These are phyloP conservation scores for Xylaria cubensis DNA, from an alignment of 495 filamentous ascomycete genomes.

Conservation along the genomic window DNA sequence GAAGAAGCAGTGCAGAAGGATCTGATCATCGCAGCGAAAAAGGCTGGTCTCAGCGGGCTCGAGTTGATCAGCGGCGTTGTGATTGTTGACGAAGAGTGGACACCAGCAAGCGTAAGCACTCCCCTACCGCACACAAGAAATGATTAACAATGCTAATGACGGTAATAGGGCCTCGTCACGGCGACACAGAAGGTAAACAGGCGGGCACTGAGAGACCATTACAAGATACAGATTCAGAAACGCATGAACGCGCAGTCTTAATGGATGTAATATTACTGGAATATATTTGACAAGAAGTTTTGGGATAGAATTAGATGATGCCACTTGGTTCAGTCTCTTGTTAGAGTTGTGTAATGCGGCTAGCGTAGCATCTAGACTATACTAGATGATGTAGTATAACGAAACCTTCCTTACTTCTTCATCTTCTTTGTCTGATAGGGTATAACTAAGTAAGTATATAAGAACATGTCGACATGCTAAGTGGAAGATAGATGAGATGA, in stretches of 20 bases:
- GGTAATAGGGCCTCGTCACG: constrained; percentile 60
- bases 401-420: background rate
- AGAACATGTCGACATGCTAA: background rate
- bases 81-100: constrained; percentile 70
- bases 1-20: constrained; percentile 61
- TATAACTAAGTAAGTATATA: background rate
- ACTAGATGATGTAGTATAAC: background rate
- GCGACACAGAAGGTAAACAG: constrained; percentile 70
- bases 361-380: constrained; percentile 1
- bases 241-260: constrained; percentile 42
- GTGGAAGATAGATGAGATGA: background rate
- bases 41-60: constrained; percentile 58
- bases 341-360: constrained; percentile 8
- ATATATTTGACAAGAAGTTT: constrained; percentile 10
- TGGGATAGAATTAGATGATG: background rate
- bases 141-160: constrained; percentile 33
- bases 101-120: constrained; percentile 61
- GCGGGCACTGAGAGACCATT: constrained; percentile 57
- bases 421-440: background rate
- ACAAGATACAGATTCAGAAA: constrained; percentile 61
- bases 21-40: constrained; percentile 56
- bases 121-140: background rate
- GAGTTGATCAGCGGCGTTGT: constrained; percentile 68
- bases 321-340: background rate
- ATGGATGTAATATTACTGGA: background rate